These are phyloP conservation scores for Thinopyrum elongatum DNA, from an alignment of 176 grass and related monocot genomes.

Conservation along the genomic window DNA sequence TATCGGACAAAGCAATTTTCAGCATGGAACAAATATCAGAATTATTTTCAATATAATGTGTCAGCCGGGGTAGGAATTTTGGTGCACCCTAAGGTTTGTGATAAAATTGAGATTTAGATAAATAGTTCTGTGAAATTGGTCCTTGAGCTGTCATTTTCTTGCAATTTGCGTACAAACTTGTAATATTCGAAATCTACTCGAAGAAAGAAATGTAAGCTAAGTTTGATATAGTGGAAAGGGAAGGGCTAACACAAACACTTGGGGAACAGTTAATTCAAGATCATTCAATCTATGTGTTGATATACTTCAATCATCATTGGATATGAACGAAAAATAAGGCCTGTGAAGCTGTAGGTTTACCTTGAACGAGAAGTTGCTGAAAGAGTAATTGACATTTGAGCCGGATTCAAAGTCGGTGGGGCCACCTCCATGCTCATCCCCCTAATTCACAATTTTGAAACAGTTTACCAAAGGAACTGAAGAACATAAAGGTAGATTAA, in stretches of 20 bases:
- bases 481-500: slow-evolving; percentile 5
- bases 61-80: background rate
- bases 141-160: background rate
- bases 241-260: background rate
- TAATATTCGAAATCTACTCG: background rate
- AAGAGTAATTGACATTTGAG: slow-evolving; percentile 92
- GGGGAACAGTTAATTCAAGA: background rate
- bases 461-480: slow-evolving; percentile 14
- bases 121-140: background rate
- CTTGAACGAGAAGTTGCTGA: slow-evolving; percentile 99
- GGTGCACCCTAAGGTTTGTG: background rate
- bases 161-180: background rate
- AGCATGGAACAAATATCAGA: too few relatives aligned
- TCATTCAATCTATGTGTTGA: background rate
- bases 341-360: slow-evolving; percentile 46
- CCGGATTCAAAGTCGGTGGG: slow-evolving; percentile 77
- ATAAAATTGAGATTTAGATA: background rate
- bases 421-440: slow-evolving; percentile 70
- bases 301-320: background rate
- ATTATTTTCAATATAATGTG: too few relatives aligned
- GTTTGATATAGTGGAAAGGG: background rate
- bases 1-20: too few relatives aligned
- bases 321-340: background rate
- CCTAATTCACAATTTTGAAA: slow-evolving; percentile 50
- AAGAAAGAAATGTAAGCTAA: background rate